Conservation (phyloP, 345 rosid genomes). For the Camelina neglecta region DNA sequence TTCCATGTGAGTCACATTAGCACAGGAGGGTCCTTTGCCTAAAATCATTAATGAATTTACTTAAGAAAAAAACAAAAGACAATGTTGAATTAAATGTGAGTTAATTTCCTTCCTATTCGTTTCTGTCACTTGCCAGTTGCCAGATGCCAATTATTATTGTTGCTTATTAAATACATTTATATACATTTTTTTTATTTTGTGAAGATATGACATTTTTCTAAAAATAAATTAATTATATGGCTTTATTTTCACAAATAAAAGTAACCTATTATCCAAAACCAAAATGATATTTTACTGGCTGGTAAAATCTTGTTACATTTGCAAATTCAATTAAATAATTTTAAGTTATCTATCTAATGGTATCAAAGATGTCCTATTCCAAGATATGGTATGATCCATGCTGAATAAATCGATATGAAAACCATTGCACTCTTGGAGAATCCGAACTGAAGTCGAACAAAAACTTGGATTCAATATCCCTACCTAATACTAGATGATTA, state of each 20-base stretch:
- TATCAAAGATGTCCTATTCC: no score
- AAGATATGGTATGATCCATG: no score
- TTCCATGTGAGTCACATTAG: constrained; percentile 45
- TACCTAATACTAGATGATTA: background rate
- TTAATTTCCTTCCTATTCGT: constrained; percentile 2
- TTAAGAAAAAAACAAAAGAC: constrained; percentile 1
- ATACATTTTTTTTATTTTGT: background rate
- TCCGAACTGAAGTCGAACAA: background rate
- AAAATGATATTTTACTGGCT: background rate
- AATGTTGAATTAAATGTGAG: constrained; percentile 30
- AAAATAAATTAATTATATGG: no score
- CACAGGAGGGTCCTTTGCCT: constrained; percentile 30
- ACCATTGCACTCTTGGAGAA: no score
- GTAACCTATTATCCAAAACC: background rate
- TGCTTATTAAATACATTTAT: background rate
- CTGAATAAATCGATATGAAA: no score
- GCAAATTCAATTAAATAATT: no score
- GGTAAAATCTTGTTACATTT: no score
- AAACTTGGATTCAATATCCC: background rate
- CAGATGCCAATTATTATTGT: constrained; percentile 30
- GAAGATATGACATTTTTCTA: background rate
- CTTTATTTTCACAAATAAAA: background rate
- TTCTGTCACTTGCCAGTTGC: constrained; percentile 27
- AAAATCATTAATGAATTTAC: constrained; percentile 31
- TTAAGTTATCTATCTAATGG: no score